These are phyloP conservation scores for Saccharata proteae DNA, from an alignment of 2,329 filamentous ascomycete species.

Conservation along the genomic window DNA sequence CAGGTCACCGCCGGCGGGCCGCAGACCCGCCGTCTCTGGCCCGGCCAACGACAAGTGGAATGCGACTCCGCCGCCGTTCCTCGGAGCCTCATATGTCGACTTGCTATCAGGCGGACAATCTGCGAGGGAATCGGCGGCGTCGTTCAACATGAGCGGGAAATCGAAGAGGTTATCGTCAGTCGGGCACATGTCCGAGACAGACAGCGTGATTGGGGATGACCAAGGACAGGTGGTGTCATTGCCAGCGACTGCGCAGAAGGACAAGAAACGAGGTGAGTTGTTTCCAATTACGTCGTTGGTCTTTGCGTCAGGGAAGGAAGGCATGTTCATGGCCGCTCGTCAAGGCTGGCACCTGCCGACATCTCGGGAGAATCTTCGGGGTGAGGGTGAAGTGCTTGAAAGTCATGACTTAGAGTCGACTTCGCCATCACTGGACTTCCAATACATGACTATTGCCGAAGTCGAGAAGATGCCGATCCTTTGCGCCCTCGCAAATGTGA, in stretches of 20 bases:
- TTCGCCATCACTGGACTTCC: neutral
- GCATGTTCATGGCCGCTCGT: no score
- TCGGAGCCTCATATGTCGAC: constrained; percentile 7
- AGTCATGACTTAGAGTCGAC: no score
- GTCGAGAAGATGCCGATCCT: no score
- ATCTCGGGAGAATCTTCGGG: no score
- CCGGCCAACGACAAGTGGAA: constrained; percentile 18
- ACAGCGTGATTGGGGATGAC: constrained; percentile 9
- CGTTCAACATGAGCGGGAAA: constrained; percentile 3
- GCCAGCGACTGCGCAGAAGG: constrained; percentile 15
- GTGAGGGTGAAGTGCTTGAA: no score
- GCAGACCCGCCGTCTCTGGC: constrained; percentile 19
- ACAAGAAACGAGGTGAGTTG: constrained; percentile 24
- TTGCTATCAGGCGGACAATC: constrained; percentile 4
- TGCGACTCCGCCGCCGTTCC: constrained; percentile 13
- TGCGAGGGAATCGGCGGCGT: constrained; percentile 7
- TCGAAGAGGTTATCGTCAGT: constrained; percentile 6
- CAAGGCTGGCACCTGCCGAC: no score
- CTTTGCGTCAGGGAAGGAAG: no score
- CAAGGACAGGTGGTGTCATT: constrained; percentile 7
- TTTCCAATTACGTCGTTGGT: no score
- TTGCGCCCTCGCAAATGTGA: no score
- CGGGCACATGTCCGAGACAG: constrained; percentile 7
- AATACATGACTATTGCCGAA: no score
- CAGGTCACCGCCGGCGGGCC: constrained; percentile 6